Conservation (phyloP, 1,284 basidiomycete species). For the Ganoderma sp. region DNA sequence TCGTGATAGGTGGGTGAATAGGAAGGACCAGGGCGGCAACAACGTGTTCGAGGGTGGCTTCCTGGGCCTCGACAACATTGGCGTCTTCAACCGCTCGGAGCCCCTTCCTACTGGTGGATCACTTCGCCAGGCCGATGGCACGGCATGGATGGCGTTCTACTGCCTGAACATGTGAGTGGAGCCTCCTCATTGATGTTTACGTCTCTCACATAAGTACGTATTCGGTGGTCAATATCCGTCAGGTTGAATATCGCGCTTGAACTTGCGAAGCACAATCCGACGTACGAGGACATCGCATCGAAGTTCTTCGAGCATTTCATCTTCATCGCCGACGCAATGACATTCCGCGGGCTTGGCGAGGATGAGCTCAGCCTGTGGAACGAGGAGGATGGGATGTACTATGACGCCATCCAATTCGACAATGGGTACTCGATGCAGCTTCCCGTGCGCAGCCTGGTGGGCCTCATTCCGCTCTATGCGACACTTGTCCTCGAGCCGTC, state of each 20-base stretch:
- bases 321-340: conserved; percentile 98
- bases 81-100: conserved; percentile 97
- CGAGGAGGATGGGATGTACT: conserved; percentile 97
- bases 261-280: conserved; percentile 95
- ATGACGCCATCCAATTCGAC: conserved; percentile 95
- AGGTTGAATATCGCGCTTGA: conserved; percentile 98
- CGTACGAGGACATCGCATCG: conserved; percentile 99
- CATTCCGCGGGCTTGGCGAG: conserved; percentile 61
- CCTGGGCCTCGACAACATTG: conserved; percentile 97
- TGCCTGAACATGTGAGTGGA: conserved; percentile 83
- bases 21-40: conserved; percentile 93
- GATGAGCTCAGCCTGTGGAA: conserved; percentile 90
- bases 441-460: conserved; percentile 91
- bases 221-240: background rate
- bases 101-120: conserved; percentile 91
- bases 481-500: conserved; percentile 93
- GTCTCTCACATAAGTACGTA: background rate
- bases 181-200: background rate
- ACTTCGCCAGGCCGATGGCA: conserved; percentile 96
- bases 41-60: conserved; percentile 99
- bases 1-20: conserved; percentile 88
- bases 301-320: conserved; percentile 99
- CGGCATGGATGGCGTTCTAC: conserved; percentile 99
- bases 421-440: conserved; percentile 86
- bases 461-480: conserved; percentile 94